These are phyloP conservation scores for Malassezia slooffiae DNA, from an alignment of 1,284 basidiomycete genomes.

Conservation along the genomic window DNA sequence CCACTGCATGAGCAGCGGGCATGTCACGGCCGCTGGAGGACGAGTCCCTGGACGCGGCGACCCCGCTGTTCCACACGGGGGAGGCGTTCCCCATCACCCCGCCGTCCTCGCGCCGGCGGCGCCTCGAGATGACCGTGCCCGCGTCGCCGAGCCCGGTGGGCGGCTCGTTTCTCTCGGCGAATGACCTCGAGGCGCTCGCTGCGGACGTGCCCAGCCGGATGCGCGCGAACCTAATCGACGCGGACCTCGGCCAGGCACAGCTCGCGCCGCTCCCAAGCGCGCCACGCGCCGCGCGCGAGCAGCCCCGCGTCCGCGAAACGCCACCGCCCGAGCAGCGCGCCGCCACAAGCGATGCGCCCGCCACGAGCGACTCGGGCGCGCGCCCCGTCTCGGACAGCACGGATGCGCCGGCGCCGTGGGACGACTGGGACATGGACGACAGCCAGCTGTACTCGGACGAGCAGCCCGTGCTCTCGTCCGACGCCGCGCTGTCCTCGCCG, in stretches of 20 bases:
- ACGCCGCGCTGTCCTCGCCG: slow-evolving; percentile 3
- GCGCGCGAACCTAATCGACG: background rate
- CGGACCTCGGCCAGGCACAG: too few relatives aligned
- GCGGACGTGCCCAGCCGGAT: slow-evolving; percentile 10
- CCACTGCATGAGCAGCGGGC: too few relatives aligned
- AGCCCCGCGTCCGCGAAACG: background rate
- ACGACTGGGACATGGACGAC: slow-evolving; percentile 15
- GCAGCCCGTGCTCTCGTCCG: slow-evolving; percentile 4
- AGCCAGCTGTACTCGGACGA: slow-evolving; percentile 13
- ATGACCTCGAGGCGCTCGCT: background rate
- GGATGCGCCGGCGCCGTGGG: too few relatives aligned
- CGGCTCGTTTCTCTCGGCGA: background rate
- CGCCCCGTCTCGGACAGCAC: too few relatives aligned
- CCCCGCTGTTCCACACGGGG: too few relatives aligned
- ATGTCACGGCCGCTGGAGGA: too few relatives aligned
- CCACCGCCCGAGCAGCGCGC: background rate
- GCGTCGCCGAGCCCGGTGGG: too few relatives aligned
- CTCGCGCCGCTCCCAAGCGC: too few relatives aligned
- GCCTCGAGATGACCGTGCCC: too few relatives aligned
- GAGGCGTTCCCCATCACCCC: slow-evolving; percentile 7
- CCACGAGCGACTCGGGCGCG: too few relatives aligned
- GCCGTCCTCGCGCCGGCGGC: background rate
- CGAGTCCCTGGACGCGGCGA: too few relatives aligned
- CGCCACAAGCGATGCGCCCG: slow-evolving; percentile 1
- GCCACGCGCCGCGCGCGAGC: background rate